A percentile compares a stretch with the other conserved stretches of the same genome.
phyloP scores from a whole-genome alignment of 1,284 basidiomycete genomes.

The Thelephora terrestris region DNA sequence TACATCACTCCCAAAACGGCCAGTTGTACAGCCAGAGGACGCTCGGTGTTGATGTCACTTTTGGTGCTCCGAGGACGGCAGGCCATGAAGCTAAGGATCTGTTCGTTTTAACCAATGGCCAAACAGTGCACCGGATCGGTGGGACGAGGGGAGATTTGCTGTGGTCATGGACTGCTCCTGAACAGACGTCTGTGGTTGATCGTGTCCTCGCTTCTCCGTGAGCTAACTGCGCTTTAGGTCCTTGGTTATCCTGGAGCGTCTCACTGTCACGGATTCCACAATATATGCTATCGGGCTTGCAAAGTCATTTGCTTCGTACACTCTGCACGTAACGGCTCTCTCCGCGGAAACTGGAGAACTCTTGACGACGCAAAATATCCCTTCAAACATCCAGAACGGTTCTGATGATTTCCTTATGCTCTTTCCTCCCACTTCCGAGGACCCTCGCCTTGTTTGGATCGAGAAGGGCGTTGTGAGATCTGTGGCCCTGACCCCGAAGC shows the following conservation, averaged over 20 bases:
- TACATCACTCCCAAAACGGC: slow-evolving; percentile 40
- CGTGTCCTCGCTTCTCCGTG: not conserved
- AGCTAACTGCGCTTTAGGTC: slow-evolving; percentile 32
- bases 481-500: slow-evolving; percentile 42
- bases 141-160: slow-evolving; percentile 35
- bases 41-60: slow-evolving; percentile 34
- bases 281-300: slow-evolving; percentile 64
- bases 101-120: slow-evolving; percentile 51
- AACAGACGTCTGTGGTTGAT: slow-evolving; percentile 41
- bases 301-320: slow-evolving; percentile 52
- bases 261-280: slow-evolving; percentile 34
- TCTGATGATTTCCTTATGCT: slow-evolving; percentile 34
- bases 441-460: slow-evolving; percentile 52
- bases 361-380: slow-evolving; percentile 41
- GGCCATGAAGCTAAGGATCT: slow-evolving; percentile 31
- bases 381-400: slow-evolving; percentile 44
- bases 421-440: slow-evolving; percentile 14
- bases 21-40: slow-evolving; percentile 39
- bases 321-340: slow-evolving; percentile 55
- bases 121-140: slow-evolving; percentile 41
- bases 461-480: slow-evolving; percentile 49
- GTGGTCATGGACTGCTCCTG: slow-evolving; percentile 60
- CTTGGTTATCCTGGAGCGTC: slow-evolving; percentile 53
- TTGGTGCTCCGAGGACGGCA: slow-evolving; percentile 25
- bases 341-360: slow-evolving; percentile 45